Conservation (phyloP, 257 asterid species). For the Anisodus tanguticus region DNA sequence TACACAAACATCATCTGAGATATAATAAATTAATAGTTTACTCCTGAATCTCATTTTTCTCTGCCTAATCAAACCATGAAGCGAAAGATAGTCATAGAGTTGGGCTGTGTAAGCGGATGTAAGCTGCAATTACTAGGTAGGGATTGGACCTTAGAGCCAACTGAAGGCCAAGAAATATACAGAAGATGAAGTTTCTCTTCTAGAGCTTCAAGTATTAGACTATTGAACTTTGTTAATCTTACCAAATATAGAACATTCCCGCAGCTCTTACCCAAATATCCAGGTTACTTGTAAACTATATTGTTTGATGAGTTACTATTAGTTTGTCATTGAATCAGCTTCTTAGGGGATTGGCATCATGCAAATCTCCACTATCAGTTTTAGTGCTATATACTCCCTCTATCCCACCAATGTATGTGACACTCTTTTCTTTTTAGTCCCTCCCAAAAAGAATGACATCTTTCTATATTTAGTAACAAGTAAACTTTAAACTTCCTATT, state of each 20-base stretch:
- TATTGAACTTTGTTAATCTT: neutral
- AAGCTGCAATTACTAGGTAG: neutral
- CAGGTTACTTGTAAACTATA: neutral
- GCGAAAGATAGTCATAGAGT: neutral
- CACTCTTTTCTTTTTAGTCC: too few species aligned
- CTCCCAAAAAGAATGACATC: too few species aligned
- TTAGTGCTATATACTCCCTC: neutral
- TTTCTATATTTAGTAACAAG: too few species aligned
- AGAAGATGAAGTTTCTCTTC: neutral
- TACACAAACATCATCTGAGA: conserved; percentile 26
- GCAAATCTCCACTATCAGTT: neutral
- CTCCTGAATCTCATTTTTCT: neutral
- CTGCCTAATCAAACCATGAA: neutral
- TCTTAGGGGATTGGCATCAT: neutral
- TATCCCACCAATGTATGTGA: too few species aligned
- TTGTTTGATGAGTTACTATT: neutral
- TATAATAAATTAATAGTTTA: conserved; percentile 1
- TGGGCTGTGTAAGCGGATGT: conserved; percentile 2
- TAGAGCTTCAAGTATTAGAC: neutral
- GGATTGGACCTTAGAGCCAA: conserved; percentile 3
- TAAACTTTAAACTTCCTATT: too few species aligned
- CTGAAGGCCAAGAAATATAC: neutral
- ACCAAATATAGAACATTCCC: neutral
- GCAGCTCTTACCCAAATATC: neutral
- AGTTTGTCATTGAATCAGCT: neutral